These are phyloP conservation scores for Aspergillus funiculosus DNA, from an alignment of 495 filamentous ascomycete genomes.

Conservation along the genomic window DNA sequence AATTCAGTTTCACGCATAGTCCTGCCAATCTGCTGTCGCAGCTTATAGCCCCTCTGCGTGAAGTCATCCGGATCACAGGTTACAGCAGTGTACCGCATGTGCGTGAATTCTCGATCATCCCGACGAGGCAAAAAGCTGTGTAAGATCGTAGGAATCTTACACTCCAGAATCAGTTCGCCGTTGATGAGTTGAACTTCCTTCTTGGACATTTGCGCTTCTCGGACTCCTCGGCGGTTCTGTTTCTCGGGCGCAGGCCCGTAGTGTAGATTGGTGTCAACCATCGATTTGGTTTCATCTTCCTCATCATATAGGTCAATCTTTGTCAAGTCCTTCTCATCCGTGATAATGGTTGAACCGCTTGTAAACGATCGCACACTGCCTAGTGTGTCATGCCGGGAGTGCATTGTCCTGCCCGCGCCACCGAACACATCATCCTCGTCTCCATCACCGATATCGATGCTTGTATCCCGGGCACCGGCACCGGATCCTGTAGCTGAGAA, in stretches of 20 bases:
- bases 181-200: constrained; percentile 95
- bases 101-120: constrained; percentile 94
- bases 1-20: constrained; percentile 92
- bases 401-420: constrained; percentile 48
- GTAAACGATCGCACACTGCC: constrained; percentile 56
- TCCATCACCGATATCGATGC: constrained; percentile 53
- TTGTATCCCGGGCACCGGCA: constrained; percentile 30
- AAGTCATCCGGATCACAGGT: constrained; percentile 98
- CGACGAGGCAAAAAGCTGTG: constrained; percentile 89
- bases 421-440: constrained; percentile 79
- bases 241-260: constrained; percentile 85
- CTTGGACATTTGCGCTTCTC: constrained; percentile 81
- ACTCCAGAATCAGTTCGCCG: constrained; percentile 94
- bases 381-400: constrained; percentile 30
- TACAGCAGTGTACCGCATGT: constrained; percentile 99
- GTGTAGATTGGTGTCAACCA: constrained; percentile 49
- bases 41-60: constrained; percentile 76
- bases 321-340: constrained; percentile 47
- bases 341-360: constrained; percentile 58
- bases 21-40: constrained; percentile 88
- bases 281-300: constrained; percentile 36
- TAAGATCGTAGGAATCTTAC: constrained; percentile 96
- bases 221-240: constrained; percentile 77
- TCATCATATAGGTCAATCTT: constrained; percentile 41
- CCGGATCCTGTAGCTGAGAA: constrained; percentile 51